Evolutionary conservation across 768 basidiomycete genomes (phyloP).

Genomic region (Sutorius australiensis): DNA sequence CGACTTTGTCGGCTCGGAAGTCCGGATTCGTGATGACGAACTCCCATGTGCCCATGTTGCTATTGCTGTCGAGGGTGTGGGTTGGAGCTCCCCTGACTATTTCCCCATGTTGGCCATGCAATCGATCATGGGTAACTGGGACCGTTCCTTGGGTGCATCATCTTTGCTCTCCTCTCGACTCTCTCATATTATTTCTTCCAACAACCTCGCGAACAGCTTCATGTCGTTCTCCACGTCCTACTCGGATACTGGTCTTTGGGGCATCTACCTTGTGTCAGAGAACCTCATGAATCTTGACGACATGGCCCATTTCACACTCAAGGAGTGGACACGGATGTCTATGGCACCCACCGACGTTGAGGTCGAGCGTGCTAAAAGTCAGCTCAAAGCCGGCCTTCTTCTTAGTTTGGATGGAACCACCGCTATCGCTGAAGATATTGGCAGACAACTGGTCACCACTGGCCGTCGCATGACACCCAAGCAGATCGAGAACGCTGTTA

Average conservation of each 20-base stretch:
- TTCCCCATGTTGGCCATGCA: conserved; percentile 99
- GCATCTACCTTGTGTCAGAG: conserved; percentile 95
- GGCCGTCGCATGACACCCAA: conserved; percentile 86
- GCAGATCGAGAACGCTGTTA: conserved; percentile 91
- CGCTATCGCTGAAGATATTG: conserved; percentile 96
- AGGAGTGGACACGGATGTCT: conserved; percentile 95
- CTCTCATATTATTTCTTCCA: conserved; percentile 82
- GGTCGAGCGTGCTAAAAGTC: conserved; percentile 97
- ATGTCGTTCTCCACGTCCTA: conserved; percentile 99
- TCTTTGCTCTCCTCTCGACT: conserved; percentile 87
- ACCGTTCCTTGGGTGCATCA: conserved; percentile 89
- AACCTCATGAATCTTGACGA: conserved; percentile 94
- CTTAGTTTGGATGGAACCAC: conserved; percentile 94
- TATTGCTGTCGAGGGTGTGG: conserved; percentile 95
- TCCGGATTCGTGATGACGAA: conserved; percentile 91
- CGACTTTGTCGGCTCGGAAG: conserved; percentile 89
- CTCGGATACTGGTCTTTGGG: conserved; percentile 98
- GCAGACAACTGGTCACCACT: conserved; percentile 93
- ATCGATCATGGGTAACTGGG: conserved; percentile 99
- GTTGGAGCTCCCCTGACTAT: conserved; percentile 98
- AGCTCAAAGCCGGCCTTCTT: conserved; percentile 92
- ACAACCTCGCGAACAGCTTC: conserved; percentile 98
- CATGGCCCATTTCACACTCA: conserved; percentile 87
- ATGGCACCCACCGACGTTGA: conserved; percentile 78
- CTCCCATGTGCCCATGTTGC: conserved; percentile 88